Percentiles rank a stretch among this genome's conserved stretches.
Conservation (phyloP, 306 rosid genomes). For the Lathyrus tuberosus region DNA sequence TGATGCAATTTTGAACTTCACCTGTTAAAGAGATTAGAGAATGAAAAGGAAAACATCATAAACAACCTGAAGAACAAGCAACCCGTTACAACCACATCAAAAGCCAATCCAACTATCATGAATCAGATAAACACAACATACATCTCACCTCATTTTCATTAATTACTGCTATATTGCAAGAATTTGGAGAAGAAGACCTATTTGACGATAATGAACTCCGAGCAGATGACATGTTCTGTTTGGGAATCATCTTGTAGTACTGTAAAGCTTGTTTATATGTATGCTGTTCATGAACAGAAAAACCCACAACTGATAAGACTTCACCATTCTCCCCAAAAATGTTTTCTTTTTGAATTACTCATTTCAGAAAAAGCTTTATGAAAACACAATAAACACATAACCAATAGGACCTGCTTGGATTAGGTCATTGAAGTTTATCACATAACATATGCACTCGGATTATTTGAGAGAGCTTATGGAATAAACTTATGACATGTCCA, state of each 20-base stretch:
- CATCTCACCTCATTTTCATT: constrained; percentile 86
- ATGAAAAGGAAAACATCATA: constrained; percentile 23
- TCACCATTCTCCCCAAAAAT: constrained; percentile 19
- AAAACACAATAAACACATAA: constrained; percentile 6
- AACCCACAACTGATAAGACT: constrained; percentile 1
- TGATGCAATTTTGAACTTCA: constrained; percentile 94
- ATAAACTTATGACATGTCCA: too few species aligned
- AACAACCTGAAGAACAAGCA: constrained; percentile 11
- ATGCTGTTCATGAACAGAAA: constrained; percentile 58
- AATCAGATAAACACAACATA: constrained; percentile 27
- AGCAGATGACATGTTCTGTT: constrained; percentile 60
- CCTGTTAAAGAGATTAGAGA: constrained; percentile 53
- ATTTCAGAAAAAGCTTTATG: constrained; percentile 15
- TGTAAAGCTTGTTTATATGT: constrained; percentile 90
- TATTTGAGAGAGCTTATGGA: neutral
- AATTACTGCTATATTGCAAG: constrained; percentile 68
- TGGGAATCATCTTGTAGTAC: constrained; percentile 73
- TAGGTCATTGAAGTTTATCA: neutral
- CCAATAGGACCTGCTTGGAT: neutral
- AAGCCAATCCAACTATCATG: constrained; percentile 24
- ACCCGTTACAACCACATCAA: constrained; percentile 21
- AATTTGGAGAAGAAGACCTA: constrained; percentile 89
- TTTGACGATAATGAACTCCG: constrained; percentile 73
- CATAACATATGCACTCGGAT: neutral
- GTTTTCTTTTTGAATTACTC: constrained; percentile 14